phyloP scores from a whole-genome alignment of 2,329 filamentous ascomycete genomes.

The Fusarium veterinarium region DNA sequence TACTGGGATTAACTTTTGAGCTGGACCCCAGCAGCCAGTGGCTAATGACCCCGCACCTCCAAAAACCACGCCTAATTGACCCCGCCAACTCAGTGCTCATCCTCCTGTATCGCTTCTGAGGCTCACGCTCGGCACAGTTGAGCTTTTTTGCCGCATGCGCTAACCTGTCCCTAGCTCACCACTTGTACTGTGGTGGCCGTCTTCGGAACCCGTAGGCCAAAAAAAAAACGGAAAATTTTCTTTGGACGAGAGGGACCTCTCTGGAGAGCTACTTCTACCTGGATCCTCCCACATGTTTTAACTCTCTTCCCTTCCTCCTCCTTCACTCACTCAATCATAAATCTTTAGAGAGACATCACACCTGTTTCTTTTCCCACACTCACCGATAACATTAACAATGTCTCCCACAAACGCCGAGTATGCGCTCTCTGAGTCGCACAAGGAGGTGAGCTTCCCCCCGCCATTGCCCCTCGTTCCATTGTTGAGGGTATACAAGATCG shows the following conservation, averaged over 20 bases:
- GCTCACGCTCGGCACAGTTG: constrained; percentile 25
- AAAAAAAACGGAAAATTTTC: constrained; percentile 27
- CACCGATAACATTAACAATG: constrained; percentile 50
- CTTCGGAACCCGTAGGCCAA: constrained; percentile 36
- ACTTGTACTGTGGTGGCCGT: constrained; percentile 22
- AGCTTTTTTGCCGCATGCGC: constrained; percentile 33
- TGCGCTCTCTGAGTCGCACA: constrained; percentile 65
- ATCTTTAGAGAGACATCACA: constrained; percentile 21
- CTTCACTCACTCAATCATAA: constrained; percentile 16
- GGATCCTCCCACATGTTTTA: constrained; percentile 31
- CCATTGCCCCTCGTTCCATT: constrained; percentile 38
- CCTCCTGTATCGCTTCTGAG: constrained; percentile 22
- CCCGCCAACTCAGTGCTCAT: constrained; percentile 22
- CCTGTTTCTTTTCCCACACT: constrained; percentile 11
- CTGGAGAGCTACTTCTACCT: constrained; percentile 28
- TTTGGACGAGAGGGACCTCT: constrained; percentile 23
- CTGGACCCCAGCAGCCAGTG: constrained; percentile 8
- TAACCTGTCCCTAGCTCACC: constrained; percentile 13
- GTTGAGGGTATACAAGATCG: constrained; percentile 1
- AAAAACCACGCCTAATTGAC: constrained; percentile 29
- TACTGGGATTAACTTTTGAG: constrained; percentile 16
- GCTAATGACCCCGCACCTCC: constrained; percentile 43
- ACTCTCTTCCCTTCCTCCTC: constrained; percentile 19
- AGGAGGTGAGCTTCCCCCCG: constrained; percentile 57
- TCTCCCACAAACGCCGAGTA: constrained; percentile 59